A percentile compares a stretch with the other conserved stretches of the same genome.
Evolutionary conservation across 345 rosid species (phyloP).

Genomic region (Balakata baccata): DNA sequence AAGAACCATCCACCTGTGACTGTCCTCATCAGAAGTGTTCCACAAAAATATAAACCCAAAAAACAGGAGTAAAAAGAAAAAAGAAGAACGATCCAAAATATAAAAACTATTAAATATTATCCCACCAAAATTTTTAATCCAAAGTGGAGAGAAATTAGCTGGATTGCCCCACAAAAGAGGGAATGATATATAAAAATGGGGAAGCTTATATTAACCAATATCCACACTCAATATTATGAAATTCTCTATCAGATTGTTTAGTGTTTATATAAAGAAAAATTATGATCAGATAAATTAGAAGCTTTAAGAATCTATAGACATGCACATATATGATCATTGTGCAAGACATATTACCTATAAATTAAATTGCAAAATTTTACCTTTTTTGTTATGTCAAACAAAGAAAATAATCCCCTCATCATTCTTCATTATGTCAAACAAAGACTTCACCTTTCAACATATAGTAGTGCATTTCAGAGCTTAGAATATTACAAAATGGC

Average conservation of each 20-base stretch:
- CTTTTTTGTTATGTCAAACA: too few species aligned
- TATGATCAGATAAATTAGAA: background rate
- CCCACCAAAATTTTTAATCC: background rate
- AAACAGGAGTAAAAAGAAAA: background rate
- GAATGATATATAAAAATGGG: background rate
- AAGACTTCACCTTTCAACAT: too few species aligned
- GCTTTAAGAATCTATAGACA: background rate
- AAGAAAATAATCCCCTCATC: too few species aligned
- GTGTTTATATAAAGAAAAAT: background rate
- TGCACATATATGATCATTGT: background rate
- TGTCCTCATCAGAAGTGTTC: slow-evolving; percentile 86
- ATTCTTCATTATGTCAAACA: background rate
- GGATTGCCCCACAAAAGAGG: background rate
- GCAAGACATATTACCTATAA: background rate
- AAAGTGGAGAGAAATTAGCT: background rate
- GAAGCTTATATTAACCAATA: background rate
- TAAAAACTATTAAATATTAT: background rate
- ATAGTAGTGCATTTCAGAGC: background rate
- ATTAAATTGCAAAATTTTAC: slow-evolving; percentile 9
- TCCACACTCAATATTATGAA: background rate
- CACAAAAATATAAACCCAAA: slow-evolving; percentile 14
- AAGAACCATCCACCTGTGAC: slow-evolving; percentile 99
- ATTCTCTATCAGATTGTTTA: background rate
- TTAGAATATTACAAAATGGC: background rate
- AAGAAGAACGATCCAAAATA: background rate